Percentiles rank a stretch among this genome's conserved stretches.
Evolutionary conservation across 306 rosid genomes (phyloP).

Genomic region (Cucumis hystrix): DNA sequence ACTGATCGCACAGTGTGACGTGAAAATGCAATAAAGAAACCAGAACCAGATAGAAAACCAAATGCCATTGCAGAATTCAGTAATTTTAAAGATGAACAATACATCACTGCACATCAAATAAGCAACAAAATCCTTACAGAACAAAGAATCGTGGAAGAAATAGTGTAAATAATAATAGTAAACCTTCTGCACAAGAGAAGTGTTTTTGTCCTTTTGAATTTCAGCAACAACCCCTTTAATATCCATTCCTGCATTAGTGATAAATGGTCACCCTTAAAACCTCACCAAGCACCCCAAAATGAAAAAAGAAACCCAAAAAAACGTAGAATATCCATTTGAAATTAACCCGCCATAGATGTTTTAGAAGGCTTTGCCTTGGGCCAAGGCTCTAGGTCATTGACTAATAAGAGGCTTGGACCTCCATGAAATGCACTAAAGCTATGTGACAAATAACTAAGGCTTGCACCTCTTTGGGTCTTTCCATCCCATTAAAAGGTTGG

Average conservation of each 20-base stretch:
- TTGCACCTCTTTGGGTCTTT: background rate
- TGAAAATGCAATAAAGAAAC: slow-evolving; percentile 4
- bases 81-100: slow-evolving; percentile 10
- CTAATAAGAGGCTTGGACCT: background rate
- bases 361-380: background rate
- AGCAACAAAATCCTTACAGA: slow-evolving; percentile 15
- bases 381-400: background rate
- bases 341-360: background rate
- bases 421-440: background rate
- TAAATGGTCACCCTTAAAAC: slow-evolving; percentile 51
- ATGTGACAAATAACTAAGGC: background rate
- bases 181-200: slow-evolving; percentile 96
- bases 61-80: background rate
- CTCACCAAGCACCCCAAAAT: slow-evolving; percentile 30
- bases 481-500: background rate
- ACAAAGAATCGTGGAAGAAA: slow-evolving; percentile 22
- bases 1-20: background rate
- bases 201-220: slow-evolving; percentile 82
- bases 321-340: slow-evolving; percentile 3
- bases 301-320: slow-evolving; percentile 17
- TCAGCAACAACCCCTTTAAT: slow-evolving; percentile 99
- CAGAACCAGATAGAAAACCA: slow-evolving; percentile 10
- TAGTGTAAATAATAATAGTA: background rate
- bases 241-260: slow-evolving; percentile 97
- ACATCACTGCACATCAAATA: slow-evolving; percentile 11